These are phyloP conservation scores for Chrysanthemum makinoi DNA, from an alignment of 129 eudicot genomes.

Conservation along the genomic window DNA sequence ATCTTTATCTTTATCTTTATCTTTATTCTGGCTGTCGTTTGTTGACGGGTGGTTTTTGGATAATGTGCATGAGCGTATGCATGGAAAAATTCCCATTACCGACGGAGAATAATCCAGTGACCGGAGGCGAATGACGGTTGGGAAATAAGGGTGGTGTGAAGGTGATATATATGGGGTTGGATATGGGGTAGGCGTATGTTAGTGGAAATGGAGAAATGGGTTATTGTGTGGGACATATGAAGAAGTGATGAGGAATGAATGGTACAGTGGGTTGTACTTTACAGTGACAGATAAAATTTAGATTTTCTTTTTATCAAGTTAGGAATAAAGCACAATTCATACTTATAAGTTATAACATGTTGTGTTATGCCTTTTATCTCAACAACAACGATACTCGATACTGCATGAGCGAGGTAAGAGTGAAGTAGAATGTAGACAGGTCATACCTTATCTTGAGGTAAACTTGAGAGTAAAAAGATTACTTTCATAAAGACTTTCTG, in stretches of 20 bases:
- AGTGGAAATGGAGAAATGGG: conserved; percentile 25
- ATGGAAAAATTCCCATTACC: conserved; percentile 39
- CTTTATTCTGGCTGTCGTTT: neutral
- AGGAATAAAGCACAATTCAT: too few relatives aligned
- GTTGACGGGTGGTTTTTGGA: conserved; percentile 6
- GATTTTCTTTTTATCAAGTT: too few relatives aligned
- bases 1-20: neutral
- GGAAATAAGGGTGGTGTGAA: conserved; percentile 2
- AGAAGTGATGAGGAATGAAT: conserved; percentile 27
- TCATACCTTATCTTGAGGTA: too few relatives aligned
- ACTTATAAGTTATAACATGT: too few relatives aligned
- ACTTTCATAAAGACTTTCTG: too few relatives aligned
- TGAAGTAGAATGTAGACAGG: too few relatives aligned
- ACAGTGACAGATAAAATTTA: neutral
- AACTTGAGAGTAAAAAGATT: too few relatives aligned
- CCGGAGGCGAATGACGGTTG: conserved; percentile 7
- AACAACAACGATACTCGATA: too few relatives aligned
- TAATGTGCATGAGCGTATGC: conserved; percentile 40
- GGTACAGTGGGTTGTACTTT: conserved; percentile 33
- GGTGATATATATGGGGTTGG: conserved; percentile 15
- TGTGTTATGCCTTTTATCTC: too few relatives aligned
- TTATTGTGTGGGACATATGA: neutral
- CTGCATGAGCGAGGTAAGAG: too few relatives aligned
- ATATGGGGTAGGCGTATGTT: conserved; percentile 17
- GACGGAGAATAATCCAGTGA: conserved; percentile 18